A percentile compares a stretch with the other conserved stretches of the same genome.
Conservation (phyloP, 139 green algal genomes). For the Limnomonas spitsbergensis region DNA sequence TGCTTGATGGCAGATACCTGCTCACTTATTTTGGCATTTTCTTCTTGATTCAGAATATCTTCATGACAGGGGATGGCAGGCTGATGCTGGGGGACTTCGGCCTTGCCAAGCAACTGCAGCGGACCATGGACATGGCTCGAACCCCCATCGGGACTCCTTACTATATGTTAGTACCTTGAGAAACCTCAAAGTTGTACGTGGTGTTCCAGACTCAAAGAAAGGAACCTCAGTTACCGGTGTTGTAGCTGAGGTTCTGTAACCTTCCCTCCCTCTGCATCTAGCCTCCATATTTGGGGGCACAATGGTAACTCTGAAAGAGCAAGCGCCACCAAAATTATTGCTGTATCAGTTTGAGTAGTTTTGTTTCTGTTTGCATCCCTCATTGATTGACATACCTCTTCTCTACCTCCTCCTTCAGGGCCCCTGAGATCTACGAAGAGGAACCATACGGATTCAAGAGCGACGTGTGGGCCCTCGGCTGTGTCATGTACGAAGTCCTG, state of each 20-base stretch:
- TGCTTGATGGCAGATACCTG: neutral
- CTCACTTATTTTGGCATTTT: too few relatives aligned
- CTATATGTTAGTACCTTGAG: constrained; percentile 39
- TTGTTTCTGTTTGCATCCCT: neutral
- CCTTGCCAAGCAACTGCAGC: constrained; percentile 16
- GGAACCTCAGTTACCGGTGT: neutral
- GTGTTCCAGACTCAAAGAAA: too few relatives aligned
- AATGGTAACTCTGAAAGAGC: too few relatives aligned
- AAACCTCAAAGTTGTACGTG: neutral
- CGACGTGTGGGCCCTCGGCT: constrained; percentile 54
- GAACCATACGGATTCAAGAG: constrained; percentile 47
- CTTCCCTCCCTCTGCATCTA: too few relatives aligned
- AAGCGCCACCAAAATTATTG: too few relatives aligned
- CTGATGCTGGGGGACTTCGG: constrained; percentile 53
- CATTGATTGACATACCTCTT: neutral
- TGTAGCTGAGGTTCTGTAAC: neutral
- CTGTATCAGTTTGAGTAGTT: neutral
- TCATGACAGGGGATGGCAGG: constrained; percentile 28
- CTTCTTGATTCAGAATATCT: constrained; percentile 3
- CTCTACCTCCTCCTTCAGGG: constrained; percentile 2
- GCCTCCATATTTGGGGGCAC: too few relatives aligned
- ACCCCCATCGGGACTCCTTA: constrained; percentile 53
- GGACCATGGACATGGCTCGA: constrained; percentile 37
- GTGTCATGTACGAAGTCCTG: constrained; percentile 50
- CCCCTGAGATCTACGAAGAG: constrained; percentile 50